phyloP scores from a whole-genome alignment of 768 basidiomycete genomes.

The Mycena olivaceomarginata region DNA sequence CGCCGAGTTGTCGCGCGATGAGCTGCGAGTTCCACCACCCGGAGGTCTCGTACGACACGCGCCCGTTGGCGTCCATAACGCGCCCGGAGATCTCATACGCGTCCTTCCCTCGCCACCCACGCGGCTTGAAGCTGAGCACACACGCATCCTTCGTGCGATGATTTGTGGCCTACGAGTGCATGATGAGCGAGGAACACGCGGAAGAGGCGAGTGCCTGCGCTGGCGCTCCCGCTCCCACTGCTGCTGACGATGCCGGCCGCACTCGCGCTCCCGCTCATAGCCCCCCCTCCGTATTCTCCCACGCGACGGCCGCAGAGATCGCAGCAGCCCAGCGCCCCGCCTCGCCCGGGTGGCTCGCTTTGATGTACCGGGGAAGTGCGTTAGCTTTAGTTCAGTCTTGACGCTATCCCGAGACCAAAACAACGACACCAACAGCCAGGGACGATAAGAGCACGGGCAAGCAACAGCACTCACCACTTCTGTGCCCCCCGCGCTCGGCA shows the following conservation, averaged over 20 bases:
- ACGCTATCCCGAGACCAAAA: too few species aligned
- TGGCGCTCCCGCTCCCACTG: slow-evolving; percentile 11
- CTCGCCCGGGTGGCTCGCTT: slow-evolving; percentile 92
- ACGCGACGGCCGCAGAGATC: slow-evolving; percentile 84
- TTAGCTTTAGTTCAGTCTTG: neutral
- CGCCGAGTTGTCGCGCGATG: slow-evolving; percentile 85
- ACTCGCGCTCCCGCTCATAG: slow-evolving; percentile 34
- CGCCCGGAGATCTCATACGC: slow-evolving; percentile 95
- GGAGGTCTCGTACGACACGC: slow-evolving; percentile 90
- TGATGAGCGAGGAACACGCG: slow-evolving; percentile 22
- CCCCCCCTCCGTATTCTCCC: slow-evolving; percentile 62
- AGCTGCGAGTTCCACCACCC: slow-evolving; percentile 98
- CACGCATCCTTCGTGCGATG: slow-evolving; percentile 94
- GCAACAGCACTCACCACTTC: slow-evolving; percentile 69
- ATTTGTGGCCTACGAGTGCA: slow-evolving; percentile 78
- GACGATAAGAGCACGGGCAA: neutral
- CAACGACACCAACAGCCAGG: too few species aligned
- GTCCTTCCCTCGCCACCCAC: slow-evolving; percentile 95
- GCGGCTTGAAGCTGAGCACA: slow-evolving; percentile 94
- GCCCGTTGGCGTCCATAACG: slow-evolving; percentile 80
- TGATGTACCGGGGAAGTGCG: slow-evolving; percentile 68
- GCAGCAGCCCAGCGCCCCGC: slow-evolving; percentile 92
- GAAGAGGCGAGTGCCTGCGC: slow-evolving; percentile 18
- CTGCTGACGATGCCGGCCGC: slow-evolving; percentile 48
- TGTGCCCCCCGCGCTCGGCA: slow-evolving; percentile 65